Evolutionary conservation across 805 yeast genomes (phyloP), one percentile per base, ranked within the genome.

Genomic region (Kregervanrija delftensis): DNA sequence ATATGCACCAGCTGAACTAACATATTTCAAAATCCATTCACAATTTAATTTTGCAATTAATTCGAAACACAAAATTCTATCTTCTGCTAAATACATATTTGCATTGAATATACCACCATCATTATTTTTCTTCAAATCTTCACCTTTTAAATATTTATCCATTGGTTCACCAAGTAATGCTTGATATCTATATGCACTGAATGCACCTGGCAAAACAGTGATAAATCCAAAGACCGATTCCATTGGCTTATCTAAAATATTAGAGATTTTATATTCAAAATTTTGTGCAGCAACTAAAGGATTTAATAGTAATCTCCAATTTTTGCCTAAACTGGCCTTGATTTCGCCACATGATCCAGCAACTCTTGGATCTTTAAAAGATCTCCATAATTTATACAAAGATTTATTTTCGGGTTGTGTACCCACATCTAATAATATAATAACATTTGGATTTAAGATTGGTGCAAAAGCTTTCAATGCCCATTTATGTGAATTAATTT

Each of bases 261-360:
- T 93, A 5, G 96, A 88, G 71, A 89, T 90, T 64, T 93, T 93
- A 64, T 93, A 93, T 62, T 91, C 99, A 63, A 93, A 91, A 64
- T 91, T 91, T 63, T 93, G 98, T 0, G 97, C 95, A 3, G 98
- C 96, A 9, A 91, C 91, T 45, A 91, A 65, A 8, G 99, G 98
- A 59, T 91, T 91, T 12, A 81, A 51, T 37, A 91, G 67, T 33
- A 73, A 58, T 22, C 56, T 56, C 37, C 64, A 64, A 12, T 67
- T 64, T 39, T 58, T 63, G 2, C 98, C 97, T 43, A 90, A 67
- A 63, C 83, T 81, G 0, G 93, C 95, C 51, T 80, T 83, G 65
- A 93, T 91, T 61, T 93, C 98, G 44, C 99, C 99, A 77, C 99
- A 91, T 1, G 97, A 95, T 35, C 99, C 99, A 2, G 96, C 99